These are phyloP conservation scores for Eruca vesicaria DNA, from an alignment of 441 rosid genomes.

Conservation along the genomic window DNA sequence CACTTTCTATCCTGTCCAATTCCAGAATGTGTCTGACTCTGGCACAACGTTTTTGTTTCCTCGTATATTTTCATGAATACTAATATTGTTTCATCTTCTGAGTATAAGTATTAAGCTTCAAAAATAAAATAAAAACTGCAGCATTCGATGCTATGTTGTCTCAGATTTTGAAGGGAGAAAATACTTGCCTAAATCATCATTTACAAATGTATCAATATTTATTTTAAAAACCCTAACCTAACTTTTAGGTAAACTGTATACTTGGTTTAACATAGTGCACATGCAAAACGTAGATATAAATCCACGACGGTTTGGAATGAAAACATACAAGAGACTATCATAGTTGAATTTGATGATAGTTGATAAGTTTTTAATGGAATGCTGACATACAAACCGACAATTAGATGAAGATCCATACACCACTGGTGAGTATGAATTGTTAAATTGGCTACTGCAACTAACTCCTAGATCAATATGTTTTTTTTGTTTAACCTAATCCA, in stretches of 20 bases:
- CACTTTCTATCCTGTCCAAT: slow-evolving; percentile 18
- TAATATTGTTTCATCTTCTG: background rate
- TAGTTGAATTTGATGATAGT: background rate
- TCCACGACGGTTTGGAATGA: background rate
- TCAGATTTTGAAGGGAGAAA: background rate
- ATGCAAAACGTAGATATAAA: background rate
- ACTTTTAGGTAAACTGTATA: background rate
- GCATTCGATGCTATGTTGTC: background rate
- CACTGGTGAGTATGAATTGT: background rate
- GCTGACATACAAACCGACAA: background rate
- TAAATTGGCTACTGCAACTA: background rate
- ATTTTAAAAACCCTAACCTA: background rate
- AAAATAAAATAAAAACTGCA: too few relatives aligned
- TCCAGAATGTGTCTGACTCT: background rate
- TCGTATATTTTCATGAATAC: background rate
- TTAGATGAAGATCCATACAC: background rate
- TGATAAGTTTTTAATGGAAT: background rate
- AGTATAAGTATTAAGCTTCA: background rate
- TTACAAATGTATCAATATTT: background rate
- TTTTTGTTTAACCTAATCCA: too few relatives aligned
- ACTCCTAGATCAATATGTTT: too few relatives aligned
- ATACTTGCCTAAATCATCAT: background rate
- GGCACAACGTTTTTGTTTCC: background rate
- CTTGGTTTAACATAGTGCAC: background rate
- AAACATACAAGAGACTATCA: background rate